Base-by-base conservation (phyloP, 2,329 filamentous ascomycete species). In the Aspergillus japonicus region DNA sequence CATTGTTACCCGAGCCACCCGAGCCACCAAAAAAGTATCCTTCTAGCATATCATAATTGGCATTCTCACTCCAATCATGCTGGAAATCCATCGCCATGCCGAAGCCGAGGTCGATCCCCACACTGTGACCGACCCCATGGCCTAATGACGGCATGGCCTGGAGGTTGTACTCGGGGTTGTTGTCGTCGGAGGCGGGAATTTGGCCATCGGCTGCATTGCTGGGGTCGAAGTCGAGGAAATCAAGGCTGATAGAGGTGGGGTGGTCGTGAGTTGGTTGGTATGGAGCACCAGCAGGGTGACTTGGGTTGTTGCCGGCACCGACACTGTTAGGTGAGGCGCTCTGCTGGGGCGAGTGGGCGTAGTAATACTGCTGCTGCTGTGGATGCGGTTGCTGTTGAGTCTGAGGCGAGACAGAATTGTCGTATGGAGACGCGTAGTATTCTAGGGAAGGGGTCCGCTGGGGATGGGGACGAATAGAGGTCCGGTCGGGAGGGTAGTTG, bases 21-120 rank as follows among this genome's bases (percentile, higher is more conserved):
- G 66, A 69, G 26, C 75, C 78, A 10, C 82, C 82, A 72, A 85
- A 84, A 69, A 84, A 85, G 68, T 82, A 85, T 4, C 81, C 82
- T 66, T 83, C 81, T 64, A 84, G 80, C 33, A 85, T 66, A 75
- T 83, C 81, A 65, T 79, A 77, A 52, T 77, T 77, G 23, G 73
- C 71, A 47, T 78, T 78, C 57, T 82, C 79, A 54, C 75, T 78
- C 78, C 79, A 81, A 65, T 81, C 79, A 69, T 81, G 79, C 61
- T 80, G 77, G 57, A 75, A 77, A 52, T 78, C 78, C 54, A 77
- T 71, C 2, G 75, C 74, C 74, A 78, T 75, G n/a, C 77, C 77
- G 62, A 78, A 78, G 3, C 78, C 78, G 33, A 81, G 68, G 57
- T 79, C 77, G 54, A 79, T 73, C 3, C 77, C 77, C 33, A 79